Evolutionary conservation across 208 protist species (phyloP), one percentile per base, ranked within the genome.

Genomic region (Leishmania braziliensis): DNA sequence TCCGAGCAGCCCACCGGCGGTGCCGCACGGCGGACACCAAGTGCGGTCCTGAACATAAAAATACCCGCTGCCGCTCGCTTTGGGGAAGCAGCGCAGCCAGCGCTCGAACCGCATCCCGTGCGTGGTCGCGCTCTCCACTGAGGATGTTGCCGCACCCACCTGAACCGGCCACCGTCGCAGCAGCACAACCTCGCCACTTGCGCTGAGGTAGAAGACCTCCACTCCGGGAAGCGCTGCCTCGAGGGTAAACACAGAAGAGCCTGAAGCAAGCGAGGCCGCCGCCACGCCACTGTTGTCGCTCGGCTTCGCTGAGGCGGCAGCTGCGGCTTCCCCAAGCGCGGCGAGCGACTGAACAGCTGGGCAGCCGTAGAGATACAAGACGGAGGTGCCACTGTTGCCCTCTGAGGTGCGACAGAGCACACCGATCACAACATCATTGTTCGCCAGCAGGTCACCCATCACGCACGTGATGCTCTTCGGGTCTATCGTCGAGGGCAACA

Each of bases 61-160:
- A 71, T 86, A 89, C 10, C 70, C 75, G 33, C 68, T 53, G 56
- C 18, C 29, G 66, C 23, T 29, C 46, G n/a, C 20, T 36, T 58
- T 65, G 4, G 87, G 88, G 46, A 94, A 91, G 81, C 91, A 92
- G 23, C 91, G 84, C 39, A 94, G 85, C 91, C 91, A 94, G 29
- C 91, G 91, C 69, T 84, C 78, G 78, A 91, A 82, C 50, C 77
- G 68, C 20, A 53, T 33, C 14, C 60, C 12, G 33, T 68, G 75
- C 87, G 26, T 23, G 63, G 70, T 33, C 62, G 54, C 43, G 63
- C 75, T 48, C 69, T 73, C 43, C 18, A 8, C 26, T 33, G 69
- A 33, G 5, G 9, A 26, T 29, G 46, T 43, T 53, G 69, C 18
- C 43, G 26, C 46, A 53, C 46, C 26, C 26, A 29, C 69, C 46